These are phyloP conservation scores for Cutaneotrichosporon sp. DNA, from an alignment of 1,284 basidiomycete genomes.

Conservation along the genomic window DNA sequence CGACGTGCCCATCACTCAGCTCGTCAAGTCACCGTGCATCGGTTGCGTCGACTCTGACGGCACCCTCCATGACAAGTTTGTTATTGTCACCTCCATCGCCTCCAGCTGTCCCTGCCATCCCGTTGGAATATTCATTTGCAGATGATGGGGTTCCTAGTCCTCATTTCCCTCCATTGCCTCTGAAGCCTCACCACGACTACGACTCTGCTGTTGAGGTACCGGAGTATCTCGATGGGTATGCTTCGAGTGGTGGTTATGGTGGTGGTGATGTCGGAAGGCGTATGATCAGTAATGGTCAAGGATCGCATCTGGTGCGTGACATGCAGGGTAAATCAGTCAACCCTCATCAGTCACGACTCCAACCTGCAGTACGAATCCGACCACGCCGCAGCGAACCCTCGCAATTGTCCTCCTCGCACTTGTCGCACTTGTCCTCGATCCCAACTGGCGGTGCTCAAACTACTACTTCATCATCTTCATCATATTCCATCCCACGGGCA, in stretches of 20 bases:
- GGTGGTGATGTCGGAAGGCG: not conserved
- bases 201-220: not conserved
- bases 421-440: too few relatives aligned
- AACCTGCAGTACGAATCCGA: not conserved
- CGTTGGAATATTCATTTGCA: not conserved
- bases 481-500: slow-evolving; percentile 9
- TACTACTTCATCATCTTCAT: not conserved
- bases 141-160: not conserved
- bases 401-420: not conserved
- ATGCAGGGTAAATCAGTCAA: not conserved
- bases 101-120: slow-evolving; percentile 4
- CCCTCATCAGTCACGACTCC: not conserved
- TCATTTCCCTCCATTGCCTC: not conserved
- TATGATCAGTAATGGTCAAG: too few relatives aligned
- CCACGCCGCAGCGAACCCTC: not conserved
- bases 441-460: too few relatives aligned
- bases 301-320: too few relatives aligned
- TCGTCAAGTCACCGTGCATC: slow-evolving; percentile 19
- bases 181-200: not conserved
- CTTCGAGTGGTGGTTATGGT: not conserved
- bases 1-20: slow-evolving; percentile 19
- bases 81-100: slow-evolving; percentile 18
- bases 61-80: slow-evolving; percentile 18
- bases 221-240: not conserved
- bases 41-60: slow-evolving; percentile 18